These are phyloP conservation scores for Diplodia seriata DNA, from an alignment of 2,329 filamentous ascomycete genomes.

Conservation along the genomic window DNA sequence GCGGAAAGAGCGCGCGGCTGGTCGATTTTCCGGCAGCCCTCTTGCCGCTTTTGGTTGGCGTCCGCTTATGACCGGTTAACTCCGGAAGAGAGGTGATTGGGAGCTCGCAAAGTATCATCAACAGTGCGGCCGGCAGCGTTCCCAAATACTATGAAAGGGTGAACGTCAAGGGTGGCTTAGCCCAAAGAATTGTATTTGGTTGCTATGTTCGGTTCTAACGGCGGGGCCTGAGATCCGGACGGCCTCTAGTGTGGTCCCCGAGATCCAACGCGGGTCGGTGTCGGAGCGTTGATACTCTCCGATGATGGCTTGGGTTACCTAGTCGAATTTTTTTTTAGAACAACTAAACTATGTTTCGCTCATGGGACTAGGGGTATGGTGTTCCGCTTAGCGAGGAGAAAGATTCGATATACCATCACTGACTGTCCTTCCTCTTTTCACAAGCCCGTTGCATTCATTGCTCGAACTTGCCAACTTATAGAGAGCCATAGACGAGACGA, in stretches of 20 bases:
- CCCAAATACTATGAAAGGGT: conserved; percentile 1
- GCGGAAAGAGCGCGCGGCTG: conserved; percentile 20
- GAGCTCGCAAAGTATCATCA: background rate
- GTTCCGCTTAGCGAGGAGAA: background rate
- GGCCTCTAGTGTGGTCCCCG: background rate
- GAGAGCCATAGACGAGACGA: too few relatives aligned
- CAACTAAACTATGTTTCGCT: background rate
- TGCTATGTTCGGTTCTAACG: background rate
- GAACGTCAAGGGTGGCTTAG: background rate
- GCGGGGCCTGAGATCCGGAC: background rate
- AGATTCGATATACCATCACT: too few relatives aligned
- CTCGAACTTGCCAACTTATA: too few relatives aligned
- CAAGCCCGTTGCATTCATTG: too few relatives aligned
- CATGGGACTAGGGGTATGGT: background rate
- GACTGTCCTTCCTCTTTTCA: too few relatives aligned
- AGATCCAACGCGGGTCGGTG: background rate
- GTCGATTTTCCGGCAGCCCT: conserved; percentile 21
- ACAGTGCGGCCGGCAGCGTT: background rate
- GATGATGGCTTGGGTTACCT: background rate
- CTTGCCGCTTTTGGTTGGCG: conserved; percentile 13
- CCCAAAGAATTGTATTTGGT: background rate
- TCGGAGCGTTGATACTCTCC: background rate
- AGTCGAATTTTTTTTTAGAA: background rate
- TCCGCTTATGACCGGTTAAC: conserved; percentile 9
- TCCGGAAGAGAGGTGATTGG: background rate